These are phyloP conservation scores for Coemansia sp. DNA, from an alignment of 192 early-diverging fungal genomes.

Conservation along the genomic window DNA sequence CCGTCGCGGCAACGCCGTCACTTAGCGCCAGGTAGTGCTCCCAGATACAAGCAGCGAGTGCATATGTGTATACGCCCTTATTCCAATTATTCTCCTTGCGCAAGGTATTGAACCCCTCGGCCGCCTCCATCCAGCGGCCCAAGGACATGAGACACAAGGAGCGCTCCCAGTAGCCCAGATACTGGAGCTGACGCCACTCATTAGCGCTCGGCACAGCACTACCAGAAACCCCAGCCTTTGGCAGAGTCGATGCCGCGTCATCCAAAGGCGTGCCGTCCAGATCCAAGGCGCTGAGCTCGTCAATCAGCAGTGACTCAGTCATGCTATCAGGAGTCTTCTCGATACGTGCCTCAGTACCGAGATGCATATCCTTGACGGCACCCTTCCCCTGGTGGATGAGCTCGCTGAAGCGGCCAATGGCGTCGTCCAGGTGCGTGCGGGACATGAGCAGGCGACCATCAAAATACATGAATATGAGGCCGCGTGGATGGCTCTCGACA, in stretches of 20 bases:
- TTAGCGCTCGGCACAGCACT: neutral
- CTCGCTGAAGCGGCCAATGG: slow-evolving; percentile 59
- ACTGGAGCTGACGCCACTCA: slow-evolving; percentile 74
- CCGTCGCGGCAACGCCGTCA: slow-evolving; percentile 7
- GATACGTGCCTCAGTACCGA: neutral
- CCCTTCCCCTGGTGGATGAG: slow-evolving; percentile 17
- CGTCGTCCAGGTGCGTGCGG: slow-evolving; percentile 57
- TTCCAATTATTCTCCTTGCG: slow-evolving; percentile 83
- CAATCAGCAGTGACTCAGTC: slow-evolving; percentile 6
- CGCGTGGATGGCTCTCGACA: slow-evolving; percentile 60
- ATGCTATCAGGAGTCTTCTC: slow-evolving; percentile 5
- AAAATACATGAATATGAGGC: slow-evolving; percentile 74
- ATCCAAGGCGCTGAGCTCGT: slow-evolving; percentile 46
- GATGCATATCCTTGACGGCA: slow-evolving; percentile 16
- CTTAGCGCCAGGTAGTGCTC: slow-evolving; percentile 39
- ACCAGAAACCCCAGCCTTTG: neutral
- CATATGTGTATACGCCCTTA: slow-evolving; percentile 76
- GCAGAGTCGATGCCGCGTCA: neutral
- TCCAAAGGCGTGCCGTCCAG: slow-evolving; percentile 44
- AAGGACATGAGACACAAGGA: slow-evolving; percentile 65
- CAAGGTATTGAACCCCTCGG: slow-evolving; percentile 62
- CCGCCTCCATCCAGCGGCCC: slow-evolving; percentile 60
- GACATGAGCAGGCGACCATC: slow-evolving; percentile 64
- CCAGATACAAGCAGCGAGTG: slow-evolving; percentile 65
- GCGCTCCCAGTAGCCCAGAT: slow-evolving; percentile 83